A percentile compares a stretch with the other conserved stretches of the same genome.
Conservation (phyloP, 495 filamentous ascomycete species). For the Pyronema omphalodes region DNA sequence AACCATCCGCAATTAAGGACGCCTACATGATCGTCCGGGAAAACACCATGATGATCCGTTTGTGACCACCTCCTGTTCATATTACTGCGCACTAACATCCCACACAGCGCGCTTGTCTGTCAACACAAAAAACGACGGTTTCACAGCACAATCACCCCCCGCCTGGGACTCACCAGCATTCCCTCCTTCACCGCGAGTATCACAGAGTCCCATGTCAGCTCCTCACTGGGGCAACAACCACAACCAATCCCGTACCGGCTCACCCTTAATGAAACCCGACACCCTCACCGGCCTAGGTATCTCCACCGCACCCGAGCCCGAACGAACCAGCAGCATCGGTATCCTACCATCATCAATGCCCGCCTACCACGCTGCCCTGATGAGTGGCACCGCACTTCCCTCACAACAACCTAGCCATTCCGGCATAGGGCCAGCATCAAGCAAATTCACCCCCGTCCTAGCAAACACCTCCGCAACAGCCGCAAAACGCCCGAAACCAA, state of each 20-base stretch:
- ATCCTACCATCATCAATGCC: slow-evolving; percentile 81
- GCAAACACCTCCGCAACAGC: neutral
- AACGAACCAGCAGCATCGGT: slow-evolving; percentile 33
- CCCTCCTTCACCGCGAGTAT: slow-evolving; percentile 25
- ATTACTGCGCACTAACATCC: neutral
- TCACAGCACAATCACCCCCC: slow-evolving; percentile 35
- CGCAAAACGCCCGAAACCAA: slow-evolving; percentile 44
- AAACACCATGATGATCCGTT: slow-evolving; percentile 95
- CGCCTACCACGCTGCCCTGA: slow-evolving; percentile 71
- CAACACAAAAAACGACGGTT: slow-evolving; percentile 30
- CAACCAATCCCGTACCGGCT: slow-evolving; percentile 14
- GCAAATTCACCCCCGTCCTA: neutral
- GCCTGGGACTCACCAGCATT: slow-evolving; percentile 27
- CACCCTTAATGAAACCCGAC: slow-evolving; percentile 13
- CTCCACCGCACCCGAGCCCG: slow-evolving; percentile 14
- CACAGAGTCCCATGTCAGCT: slow-evolving; percentile 6
- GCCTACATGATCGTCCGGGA: slow-evolving; percentile 94
- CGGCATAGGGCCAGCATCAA: neutral
- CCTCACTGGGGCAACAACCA: slow-evolving; percentile 2
- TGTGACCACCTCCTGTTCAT: slow-evolving; percentile 25
- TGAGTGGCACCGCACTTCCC: slow-evolving; percentile 29
- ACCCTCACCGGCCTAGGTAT: slow-evolving; percentile 13
- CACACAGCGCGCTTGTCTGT: slow-evolving; percentile 29
- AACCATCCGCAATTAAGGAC: slow-evolving; percentile 95
- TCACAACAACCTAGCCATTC: neutral